These are phyloP conservation scores for Phytophthora macrochlamydospora DNA, from an alignment of 352 stramenopile species.

Conservation along the genomic window DNA sequence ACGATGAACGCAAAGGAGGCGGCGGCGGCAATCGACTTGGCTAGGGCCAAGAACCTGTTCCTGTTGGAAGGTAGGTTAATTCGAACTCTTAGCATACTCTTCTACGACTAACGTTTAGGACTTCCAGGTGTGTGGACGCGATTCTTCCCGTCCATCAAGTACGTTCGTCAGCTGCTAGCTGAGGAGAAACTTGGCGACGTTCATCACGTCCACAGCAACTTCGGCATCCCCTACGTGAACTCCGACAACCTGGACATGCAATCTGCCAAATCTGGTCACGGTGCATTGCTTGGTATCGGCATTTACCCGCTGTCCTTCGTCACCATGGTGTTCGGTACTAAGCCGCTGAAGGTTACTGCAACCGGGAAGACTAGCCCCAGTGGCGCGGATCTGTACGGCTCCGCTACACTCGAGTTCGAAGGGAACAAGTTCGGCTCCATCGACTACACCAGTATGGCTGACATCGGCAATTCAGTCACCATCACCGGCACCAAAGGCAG, in stretches of 20 bases:
- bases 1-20: slow-evolving; percentile 83
- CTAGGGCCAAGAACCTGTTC: slow-evolving; percentile 68
- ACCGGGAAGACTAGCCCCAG: slow-evolving; percentile 43
- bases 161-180: slow-evolving; percentile 57
- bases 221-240: slow-evolving; percentile 17
- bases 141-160: slow-evolving; percentile 79
- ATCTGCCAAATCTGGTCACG: slow-evolving; percentile 63
- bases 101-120: slow-evolving; percentile 63
- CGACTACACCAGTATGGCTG: slow-evolving; percentile 59
- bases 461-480: slow-evolving; percentile 64
- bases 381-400: slow-evolving; percentile 56
- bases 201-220: slow-evolving; percentile 65
- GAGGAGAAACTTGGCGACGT: slow-evolving; percentile 63
- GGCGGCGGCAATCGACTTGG: slow-evolving; percentile 58
- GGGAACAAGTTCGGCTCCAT: slow-evolving; percentile 52
- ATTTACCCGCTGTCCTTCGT: slow-evolving; percentile 84
- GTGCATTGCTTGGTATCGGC: slow-evolving; percentile 74
- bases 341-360: slow-evolving; percentile 49
- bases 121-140: slow-evolving; percentile 83
- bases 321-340: slow-evolving; percentile 62
- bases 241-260: slow-evolving; percentile 45
- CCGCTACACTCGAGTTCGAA: slow-evolving; percentile 58
- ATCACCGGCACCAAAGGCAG: slow-evolving; percentile 79
- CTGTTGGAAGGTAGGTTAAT: slow-evolving; percentile 72
- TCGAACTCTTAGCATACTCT: neutral